phyloP scores from a whole-genome alignment of 1,284 basidiomycete genomes.

The Leccinum solheimii region DNA sequence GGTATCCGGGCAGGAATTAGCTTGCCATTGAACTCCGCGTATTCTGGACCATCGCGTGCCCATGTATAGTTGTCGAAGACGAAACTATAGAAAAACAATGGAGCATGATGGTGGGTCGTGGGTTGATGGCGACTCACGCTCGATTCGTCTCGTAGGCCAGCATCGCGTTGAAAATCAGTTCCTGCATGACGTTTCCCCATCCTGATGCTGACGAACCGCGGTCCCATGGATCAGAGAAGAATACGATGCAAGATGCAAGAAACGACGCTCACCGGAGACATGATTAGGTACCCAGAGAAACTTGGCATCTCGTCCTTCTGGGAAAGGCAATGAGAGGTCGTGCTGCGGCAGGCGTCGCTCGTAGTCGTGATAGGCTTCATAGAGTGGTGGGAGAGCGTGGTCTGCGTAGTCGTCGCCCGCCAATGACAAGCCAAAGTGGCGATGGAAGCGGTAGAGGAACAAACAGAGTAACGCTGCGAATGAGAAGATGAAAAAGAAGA shows the following conservation, averaged over 20 bases:
- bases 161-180: constrained; percentile 50
- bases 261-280: constrained; percentile 37
- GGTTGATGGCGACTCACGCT: constrained; percentile 41
- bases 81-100: constrained; percentile 27
- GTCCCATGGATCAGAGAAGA: not conserved
- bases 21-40: constrained; percentile 41
- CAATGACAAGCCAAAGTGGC: not conserved
- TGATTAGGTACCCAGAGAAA: constrained; percentile 55
- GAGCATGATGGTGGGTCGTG: not conserved
- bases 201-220: constrained; percentile 40
- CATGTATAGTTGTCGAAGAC: constrained; percentile 47
- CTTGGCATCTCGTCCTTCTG: constrained; percentile 44
- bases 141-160: constrained; percentile 47
- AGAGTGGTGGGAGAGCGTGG: constrained; percentile 44
- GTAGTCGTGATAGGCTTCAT: constrained; percentile 44
- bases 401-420: constrained; percentile 4
- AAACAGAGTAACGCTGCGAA: constrained; percentile 15
- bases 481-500: constrained; percentile 16
- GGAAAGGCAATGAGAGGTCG: constrained; percentile 39
- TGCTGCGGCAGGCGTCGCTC: constrained; percentile 51
- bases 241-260: not conserved
- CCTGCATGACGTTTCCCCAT: constrained; percentile 63
- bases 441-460: constrained; percentile 19
- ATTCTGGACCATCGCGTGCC: constrained; percentile 32
- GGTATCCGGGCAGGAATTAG: constrained; percentile 43